Conservation (phyloP, 371 early-diverging fungal genomes). For the Rhizomucor pusillus region DNA sequence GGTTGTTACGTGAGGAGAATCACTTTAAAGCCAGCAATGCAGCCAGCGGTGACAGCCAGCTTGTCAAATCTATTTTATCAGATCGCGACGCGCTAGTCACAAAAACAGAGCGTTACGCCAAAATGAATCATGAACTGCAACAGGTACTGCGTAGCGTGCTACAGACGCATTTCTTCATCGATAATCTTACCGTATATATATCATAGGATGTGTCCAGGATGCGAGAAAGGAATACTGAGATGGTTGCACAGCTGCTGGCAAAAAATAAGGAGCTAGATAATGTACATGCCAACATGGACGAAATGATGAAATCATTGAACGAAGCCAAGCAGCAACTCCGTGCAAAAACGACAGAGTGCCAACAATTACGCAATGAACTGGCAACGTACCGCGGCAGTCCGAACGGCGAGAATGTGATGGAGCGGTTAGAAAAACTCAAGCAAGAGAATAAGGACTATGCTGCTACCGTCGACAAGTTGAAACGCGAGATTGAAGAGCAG, state of each 20-base stretch:
- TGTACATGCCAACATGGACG: constrained; percentile 23
- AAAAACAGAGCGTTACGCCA: constrained; percentile 16
- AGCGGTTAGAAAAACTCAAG: constrained; percentile 12
- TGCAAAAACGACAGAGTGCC: constrained; percentile 21
- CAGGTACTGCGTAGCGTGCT: constrained; percentile 15
- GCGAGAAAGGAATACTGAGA: constrained; percentile 25
- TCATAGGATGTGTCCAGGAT: constrained; percentile 20
- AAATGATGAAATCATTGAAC: constrained; percentile 15
- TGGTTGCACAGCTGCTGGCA: constrained; percentile 27
- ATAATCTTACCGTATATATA: too few species aligned
- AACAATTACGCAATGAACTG: constrained; percentile 23
- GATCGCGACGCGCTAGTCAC: constrained; percentile 23
- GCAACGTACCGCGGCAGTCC: constrained; percentile 9
- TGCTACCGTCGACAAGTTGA: constrained; percentile 11
- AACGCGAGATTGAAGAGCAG: constrained; percentile 14
- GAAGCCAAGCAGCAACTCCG: constrained; percentile 31
- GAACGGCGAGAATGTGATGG: constrained; percentile 8
- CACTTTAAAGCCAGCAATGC: neutral
- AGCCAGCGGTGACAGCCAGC: constrained; percentile 10
- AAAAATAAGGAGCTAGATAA: constrained; percentile 34
- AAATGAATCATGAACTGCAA: constrained; percentile 20
- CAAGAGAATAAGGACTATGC: constrained; percentile 5
- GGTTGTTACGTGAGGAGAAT: constrained; percentile 15
- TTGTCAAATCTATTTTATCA: constrained; percentile 23
- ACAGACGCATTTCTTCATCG: neutral